A percentile compares a stretch with the other conserved stretches of the same genome.
These are phyloP conservation scores for Amanita inopinata DNA, from an alignment of 768 basidiomycete species.

Conservation along the genomic window DNA sequence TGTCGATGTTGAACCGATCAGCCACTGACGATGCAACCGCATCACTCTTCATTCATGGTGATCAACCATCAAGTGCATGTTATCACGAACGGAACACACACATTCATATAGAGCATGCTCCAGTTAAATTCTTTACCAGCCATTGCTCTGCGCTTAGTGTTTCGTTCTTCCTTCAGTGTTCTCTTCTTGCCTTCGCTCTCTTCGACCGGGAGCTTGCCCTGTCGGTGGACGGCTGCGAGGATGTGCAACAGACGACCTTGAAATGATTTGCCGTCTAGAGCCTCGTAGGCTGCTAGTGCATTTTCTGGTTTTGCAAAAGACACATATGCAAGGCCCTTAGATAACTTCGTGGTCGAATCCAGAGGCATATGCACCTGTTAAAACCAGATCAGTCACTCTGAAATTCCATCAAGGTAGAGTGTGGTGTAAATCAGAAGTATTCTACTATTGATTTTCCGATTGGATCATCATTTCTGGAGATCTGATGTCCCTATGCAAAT, in stretches of 20 bases:
- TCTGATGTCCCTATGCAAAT: conserved; percentile 59
- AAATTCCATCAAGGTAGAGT: not conserved
- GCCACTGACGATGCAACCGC: conserved; percentile 90
- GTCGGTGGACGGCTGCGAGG: conserved; percentile 71
- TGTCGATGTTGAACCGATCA: conserved; percentile 77
- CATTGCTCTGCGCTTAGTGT: conserved; percentile 51
- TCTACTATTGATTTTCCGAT: conserved; percentile 43
- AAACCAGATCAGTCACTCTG: conserved; percentile 8
- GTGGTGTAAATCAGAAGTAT: conserved; percentile 22
- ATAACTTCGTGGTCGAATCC: conserved; percentile 32
- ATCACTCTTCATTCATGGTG: conserved; percentile 53
- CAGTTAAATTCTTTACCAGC: conserved; percentile 84
- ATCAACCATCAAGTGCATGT: conserved; percentile 9
- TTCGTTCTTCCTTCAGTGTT: conserved; percentile 50
- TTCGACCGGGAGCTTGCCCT: conserved; percentile 32
- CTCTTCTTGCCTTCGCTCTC: conserved; percentile 36
- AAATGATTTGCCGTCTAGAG: conserved; percentile 76
- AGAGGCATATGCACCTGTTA: conserved; percentile 40
- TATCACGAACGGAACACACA: conserved; percentile 33
- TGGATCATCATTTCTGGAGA: conserved; percentile 50
- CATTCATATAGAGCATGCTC: conserved; percentile 96
- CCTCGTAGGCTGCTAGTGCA: conserved; percentile 61
- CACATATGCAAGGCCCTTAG: conserved; percentile 44
- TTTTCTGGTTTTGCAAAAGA: conserved; percentile 30
- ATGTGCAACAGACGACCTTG: conserved; percentile 91